Base-by-base conservation (phyloP, 169 alveolate genomes). In the Eimeria maxima region DNA sequence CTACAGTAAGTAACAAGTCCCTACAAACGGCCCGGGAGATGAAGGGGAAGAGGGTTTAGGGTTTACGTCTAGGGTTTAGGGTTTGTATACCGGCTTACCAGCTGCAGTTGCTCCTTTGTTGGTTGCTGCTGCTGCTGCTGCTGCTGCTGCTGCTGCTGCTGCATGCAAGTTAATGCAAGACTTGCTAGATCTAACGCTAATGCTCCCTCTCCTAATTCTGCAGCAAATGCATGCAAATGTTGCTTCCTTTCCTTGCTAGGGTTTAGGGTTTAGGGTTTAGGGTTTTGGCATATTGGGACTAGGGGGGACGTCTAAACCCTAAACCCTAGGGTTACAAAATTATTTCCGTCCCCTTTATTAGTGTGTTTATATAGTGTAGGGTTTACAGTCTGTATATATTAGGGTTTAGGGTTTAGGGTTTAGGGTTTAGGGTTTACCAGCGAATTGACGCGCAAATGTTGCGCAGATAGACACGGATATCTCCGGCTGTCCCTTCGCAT, bases 121-220 rank as follows among this genome's bases (percentile, higher is more conserved):
- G 57, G 57, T 7, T n/a, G n/a, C n/a, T 53, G 74, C 74, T 69
- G 80, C 80, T 69, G 80, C 80, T 71, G 83, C 89, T 78, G 89
- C 67, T 78, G 90, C 90, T 44, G 74, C 90, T 47, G 65, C 87
- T 76, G 63, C 87, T 44, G 87, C 87, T n/a, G 87, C 87, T 47
- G 87, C 87, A 44, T n/a, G 65, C 87, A 24, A 60, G 24, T 60
- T 44, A 63, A 11, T 11, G 57, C 57, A 18, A 10, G 29, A 29
- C 16, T 69, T 11, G 80, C 80, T n/a, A 69, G 42, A 29, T 69
- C 80, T 33, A 69, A 6, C 33, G 80, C 38, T 16, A 69, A 29
- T 8, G 29, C 80, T 29, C 80, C 42, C 29, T 27, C 38, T n/a
- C 80, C 80, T 69, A 29, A 7, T 69, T 22, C 33, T 18, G 80